Conservation (phyloP, 768 basidiomycete species). For the Hypsizygus marmoreus region DNA sequence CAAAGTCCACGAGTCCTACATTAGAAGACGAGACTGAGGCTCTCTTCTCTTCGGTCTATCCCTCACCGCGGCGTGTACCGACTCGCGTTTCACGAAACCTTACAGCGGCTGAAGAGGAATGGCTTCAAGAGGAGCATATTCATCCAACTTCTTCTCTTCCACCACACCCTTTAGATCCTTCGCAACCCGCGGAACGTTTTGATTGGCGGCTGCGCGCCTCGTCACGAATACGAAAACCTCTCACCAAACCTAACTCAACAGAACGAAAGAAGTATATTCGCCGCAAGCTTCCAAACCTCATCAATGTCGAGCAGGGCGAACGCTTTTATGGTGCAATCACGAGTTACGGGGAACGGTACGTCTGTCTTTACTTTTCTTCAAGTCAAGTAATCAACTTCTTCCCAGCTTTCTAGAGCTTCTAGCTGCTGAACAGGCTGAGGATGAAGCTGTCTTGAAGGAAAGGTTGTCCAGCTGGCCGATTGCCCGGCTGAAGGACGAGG, state of each 20-base stretch:
- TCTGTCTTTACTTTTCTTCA: background rate
- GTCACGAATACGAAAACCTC: constrained; percentile 37
- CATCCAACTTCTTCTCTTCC: constrained; percentile 3
- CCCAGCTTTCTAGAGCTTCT: constrained; percentile 50
- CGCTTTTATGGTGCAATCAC: constrained; percentile 51
- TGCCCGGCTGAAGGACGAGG: constrained; percentile 61
- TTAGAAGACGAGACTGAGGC: constrained; percentile 14
- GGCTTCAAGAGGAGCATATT: constrained; percentile 35
- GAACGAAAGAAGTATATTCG: constrained; percentile 24
- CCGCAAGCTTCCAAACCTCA: constrained; percentile 40
- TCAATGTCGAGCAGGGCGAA: constrained; percentile 35
- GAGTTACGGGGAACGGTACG: constrained; percentile 56
- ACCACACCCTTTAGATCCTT: constrained; percentile 9
- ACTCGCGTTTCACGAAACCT: constrained; percentile 2
- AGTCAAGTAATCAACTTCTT: background rate
- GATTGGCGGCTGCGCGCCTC: constrained; percentile 63
- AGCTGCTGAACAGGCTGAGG: constrained; percentile 64
- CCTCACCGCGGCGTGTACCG: constrained; percentile 2
- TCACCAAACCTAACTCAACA: constrained; percentile 7
- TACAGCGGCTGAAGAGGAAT: constrained; percentile 37
- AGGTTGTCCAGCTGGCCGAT: constrained; percentile 71
- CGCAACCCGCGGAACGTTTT: constrained; percentile 39
- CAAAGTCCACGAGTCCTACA: constrained; percentile 4
- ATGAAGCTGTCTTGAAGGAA: constrained; percentile 57
- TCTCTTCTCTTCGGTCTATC: constrained; percentile 6